Evolutionary conservation across 306 rosid genomes (phyloP), one percentile per base, ranked within the genome.

Genomic region (Cicer pinnatifidum): DNA sequence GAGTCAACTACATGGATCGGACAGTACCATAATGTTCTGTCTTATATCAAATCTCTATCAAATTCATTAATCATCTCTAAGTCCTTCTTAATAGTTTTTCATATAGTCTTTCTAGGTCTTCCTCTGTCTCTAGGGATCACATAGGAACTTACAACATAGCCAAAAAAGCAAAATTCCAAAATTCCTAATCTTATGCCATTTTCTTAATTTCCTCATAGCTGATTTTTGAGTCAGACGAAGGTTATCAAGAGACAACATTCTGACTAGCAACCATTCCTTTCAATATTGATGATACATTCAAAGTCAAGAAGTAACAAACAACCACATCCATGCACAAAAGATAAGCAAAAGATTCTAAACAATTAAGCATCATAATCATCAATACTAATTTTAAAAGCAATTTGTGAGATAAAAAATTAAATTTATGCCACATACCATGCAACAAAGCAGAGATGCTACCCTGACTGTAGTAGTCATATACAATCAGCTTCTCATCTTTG

Each of bases 381-480:
- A 33, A 40, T 16, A 41, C 4, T 8, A 41, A 51, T 50, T 47
- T 58, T 7, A 17, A 77, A 40, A 59, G 44, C 9, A 57, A 44
- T 5, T 11, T 41, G 41, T 8, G 7, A 17, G 44, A 43, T 33
- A 77, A 68, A 17, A 8, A 28, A 3, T 28, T 28, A 46, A 48
- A 33, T 7, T 61, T 11, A 69, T 77, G 52, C n/a, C 39, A 77
- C 89, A 33, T 88, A 90, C 97, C 98, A 59, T 90, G 97, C 73
- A 92, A 74, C 79, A 92, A 51, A 59, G 89, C 86, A 39, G 91
- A 92, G 79, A 92, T 53, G 54, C 98, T 92, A 46, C 98, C 98
- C 74, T 84, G 91, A 39, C 46, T 33, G 60, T 17, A 86, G 72
- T 84, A 87, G 75, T 90, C 97, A 75, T 82, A 92, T 0, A 77